Evolutionary conservation across 108 stramenopile species (phyloP), one percentile per base, ranked within the genome.

Genomic region (Mediolabrus comicus): DNA sequence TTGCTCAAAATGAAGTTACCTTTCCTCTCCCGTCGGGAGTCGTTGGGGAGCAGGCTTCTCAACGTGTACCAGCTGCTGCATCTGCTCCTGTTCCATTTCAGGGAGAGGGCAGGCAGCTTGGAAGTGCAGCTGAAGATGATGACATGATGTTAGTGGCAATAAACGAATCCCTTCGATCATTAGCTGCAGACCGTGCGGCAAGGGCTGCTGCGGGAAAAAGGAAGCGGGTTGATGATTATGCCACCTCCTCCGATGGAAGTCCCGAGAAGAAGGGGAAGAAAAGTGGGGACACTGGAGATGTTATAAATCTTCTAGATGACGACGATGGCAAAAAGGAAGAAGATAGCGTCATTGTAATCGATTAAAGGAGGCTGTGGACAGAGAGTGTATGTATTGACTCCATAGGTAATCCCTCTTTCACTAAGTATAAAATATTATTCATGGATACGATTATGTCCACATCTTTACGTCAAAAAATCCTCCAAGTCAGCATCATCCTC

Each of bases 401-500:
- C 12, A 41, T 13, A 41, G n/a, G n/a, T n/a, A n/a, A n/a, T n/a
- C n/a, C n/a, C n/a, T n/a, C n/a, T n/a, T n/a, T n/a, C n/a, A n/a
- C 39, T 12, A 41, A 12, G 39, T 41, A 13, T 13, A 41, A 10
- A 41, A 41, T 41, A 13, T 13, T 41, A 41, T 13, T 12, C 12
- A 12, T 41, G 39, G 10, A 41, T 41, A n/a, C n/a, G n/a, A n/a
- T n/a, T n/a, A n/a, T n/a, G n/a, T n/a, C n/a, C n/a, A n/a, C n/a
- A n/a, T n/a, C n/a, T n/a, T n/a, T 49, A 49, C 4, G 46, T 49
- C 46, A 96, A 83, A 34, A 86, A 85, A 67, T 97, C 87, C n/a
- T 97, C 97, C 29, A 94, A 71, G 66, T 97, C 97, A 11, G 95
- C 97, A 65, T 89, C 97, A 26, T 91, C 88, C 5, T 65, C 77